A percentile compares a stretch with the other conserved stretches of the same genome.
These are phyloP conservation scores for Penicillium olsonii DNA, from an alignment of 2,329 filamentous ascomycete genomes.

Conservation along the genomic window DNA sequence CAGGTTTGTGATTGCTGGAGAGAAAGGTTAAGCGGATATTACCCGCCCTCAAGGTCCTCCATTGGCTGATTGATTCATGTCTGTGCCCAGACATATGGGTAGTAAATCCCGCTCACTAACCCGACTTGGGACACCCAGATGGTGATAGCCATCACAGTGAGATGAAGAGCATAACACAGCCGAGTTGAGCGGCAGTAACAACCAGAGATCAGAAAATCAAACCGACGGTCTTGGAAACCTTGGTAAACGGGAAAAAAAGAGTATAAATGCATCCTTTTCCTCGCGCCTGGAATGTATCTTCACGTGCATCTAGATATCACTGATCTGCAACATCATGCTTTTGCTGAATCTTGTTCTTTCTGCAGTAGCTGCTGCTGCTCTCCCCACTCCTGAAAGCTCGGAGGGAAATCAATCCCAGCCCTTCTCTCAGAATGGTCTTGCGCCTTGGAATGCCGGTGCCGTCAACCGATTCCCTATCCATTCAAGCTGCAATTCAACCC, in stretches of 20 bases:
- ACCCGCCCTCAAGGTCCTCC: slow-evolving; percentile 24
- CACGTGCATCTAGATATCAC: background rate
- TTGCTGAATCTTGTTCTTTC: slow-evolving; percentile 3
- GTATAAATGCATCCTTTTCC: slow-evolving; percentile 7
- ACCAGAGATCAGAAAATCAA: background rate
- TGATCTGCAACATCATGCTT: background rate
- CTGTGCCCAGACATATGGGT: background rate
- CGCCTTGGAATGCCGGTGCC: slow-evolving; percentile 39
- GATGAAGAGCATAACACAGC: slow-evolving; percentile 7
- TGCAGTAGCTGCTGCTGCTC: slow-evolving; percentile 8
- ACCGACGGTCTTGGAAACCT: background rate
- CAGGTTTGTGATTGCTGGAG: slow-evolving; percentile 7
- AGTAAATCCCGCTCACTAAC: background rate
- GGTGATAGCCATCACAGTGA: background rate
- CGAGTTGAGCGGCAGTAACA: background rate
- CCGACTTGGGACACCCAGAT: background rate
- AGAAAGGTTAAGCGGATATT: background rate
- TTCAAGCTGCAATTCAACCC: slow-evolving; percentile 65
- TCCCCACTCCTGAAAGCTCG: slow-evolving; percentile 3
- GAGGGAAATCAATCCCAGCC: slow-evolving; percentile 12
- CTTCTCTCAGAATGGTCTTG: slow-evolving; percentile 1
- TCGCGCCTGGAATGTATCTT: background rate
- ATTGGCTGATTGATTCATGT: slow-evolving; percentile 3
- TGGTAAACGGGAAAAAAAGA: background rate
- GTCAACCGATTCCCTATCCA: slow-evolving; percentile 57